Conservation (phyloP, 2,329 filamentous ascomycete genomes). For the Ambrosiella xylebori region DNA sequence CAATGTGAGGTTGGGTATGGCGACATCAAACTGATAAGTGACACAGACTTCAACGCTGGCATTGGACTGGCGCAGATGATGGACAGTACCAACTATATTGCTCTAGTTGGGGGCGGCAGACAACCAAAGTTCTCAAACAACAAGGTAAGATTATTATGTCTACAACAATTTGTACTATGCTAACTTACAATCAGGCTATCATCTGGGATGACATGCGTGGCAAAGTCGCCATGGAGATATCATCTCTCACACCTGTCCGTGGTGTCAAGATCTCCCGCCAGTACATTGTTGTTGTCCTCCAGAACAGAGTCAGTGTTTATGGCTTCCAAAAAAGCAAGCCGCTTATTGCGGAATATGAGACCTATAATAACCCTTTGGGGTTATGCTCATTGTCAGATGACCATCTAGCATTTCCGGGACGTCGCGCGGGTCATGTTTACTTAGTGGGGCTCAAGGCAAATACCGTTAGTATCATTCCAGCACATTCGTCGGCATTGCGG, state of each 20-base stretch:
- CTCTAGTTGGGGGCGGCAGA: slow-evolving; percentile 73
- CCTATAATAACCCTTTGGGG: slow-evolving; percentile 66
- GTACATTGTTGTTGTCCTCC: slow-evolving; percentile 62
- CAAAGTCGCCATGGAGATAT: slow-evolving; percentile 56
- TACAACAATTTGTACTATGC: neutral
- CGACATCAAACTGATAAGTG: neutral
- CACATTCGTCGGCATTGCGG: slow-evolving; percentile 62
- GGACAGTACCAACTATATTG: slow-evolving; percentile 70
- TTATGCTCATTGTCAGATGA: slow-evolving; percentile 61
- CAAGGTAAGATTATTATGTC: slow-evolving; percentile 36
- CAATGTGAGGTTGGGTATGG: neutral
- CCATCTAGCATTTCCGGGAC: slow-evolving; percentile 69
- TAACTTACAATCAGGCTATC: slow-evolving; percentile 36
- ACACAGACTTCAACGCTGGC: slow-evolving; percentile 58
- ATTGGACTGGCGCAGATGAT: slow-evolving; percentile 76
- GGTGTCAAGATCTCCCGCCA: slow-evolving; percentile 61
- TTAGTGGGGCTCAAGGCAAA: slow-evolving; percentile 60
- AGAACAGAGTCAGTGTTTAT: slow-evolving; percentile 70
- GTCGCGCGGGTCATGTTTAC: slow-evolving; percentile 75
- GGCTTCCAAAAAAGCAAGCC: slow-evolving; percentile 56
- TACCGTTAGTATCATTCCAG: slow-evolving; percentile 85
- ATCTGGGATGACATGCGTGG: slow-evolving; percentile 83
- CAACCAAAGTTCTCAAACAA: slow-evolving; percentile 75
- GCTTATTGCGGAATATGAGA: slow-evolving; percentile 63
- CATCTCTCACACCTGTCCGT: slow-evolving; percentile 63